phyloP scores from a whole-genome alignment of 2,329 filamentous ascomycete species.

The Sclerotiophoma versabilis region DNA sequence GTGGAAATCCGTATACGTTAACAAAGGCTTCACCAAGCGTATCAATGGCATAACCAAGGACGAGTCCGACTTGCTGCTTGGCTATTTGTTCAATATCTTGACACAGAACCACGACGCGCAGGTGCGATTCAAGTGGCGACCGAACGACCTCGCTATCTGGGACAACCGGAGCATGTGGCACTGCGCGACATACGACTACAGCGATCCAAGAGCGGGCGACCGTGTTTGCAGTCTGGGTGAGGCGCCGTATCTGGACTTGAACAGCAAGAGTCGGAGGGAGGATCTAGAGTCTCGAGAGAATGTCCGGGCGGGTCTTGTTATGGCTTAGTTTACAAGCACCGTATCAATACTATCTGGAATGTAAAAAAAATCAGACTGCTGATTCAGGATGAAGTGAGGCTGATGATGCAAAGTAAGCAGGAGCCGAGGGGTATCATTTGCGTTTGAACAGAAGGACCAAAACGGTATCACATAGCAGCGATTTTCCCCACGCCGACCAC shows the following conservation, averaged over 20 bases:
- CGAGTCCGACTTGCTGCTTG: constrained; percentile 55
- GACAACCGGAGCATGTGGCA: constrained; percentile 69
- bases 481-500: constrained; percentile 89
- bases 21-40: constrained; percentile 42
- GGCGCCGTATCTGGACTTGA: constrained; percentile 63
- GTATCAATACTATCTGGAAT: too few species aligned
- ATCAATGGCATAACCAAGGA: constrained; percentile 57
- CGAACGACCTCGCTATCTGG: constrained; percentile 63
- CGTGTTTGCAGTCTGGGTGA: constrained; percentile 63
- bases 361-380: too few species aligned
- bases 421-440: constrained; percentile 14
- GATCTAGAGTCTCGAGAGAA: constrained; percentile 36
- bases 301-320: constrained; percentile 5
- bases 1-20: constrained; percentile 60
- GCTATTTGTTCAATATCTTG: constrained; percentile 54
- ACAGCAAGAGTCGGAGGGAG: constrained; percentile 57
- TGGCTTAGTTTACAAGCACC: constrained; percentile 11
- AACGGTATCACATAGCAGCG: constrained; percentile 35
- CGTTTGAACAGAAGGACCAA: background rate
- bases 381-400: too few species aligned
- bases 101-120: constrained; percentile 61
- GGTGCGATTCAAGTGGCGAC: constrained; percentile 58
- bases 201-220: constrained; percentile 59
- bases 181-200: constrained; percentile 69
- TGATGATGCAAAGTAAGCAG: too few species aligned